Conservation (phyloP, 140 eudicot species). For the Senecio squalidus region DNA sequence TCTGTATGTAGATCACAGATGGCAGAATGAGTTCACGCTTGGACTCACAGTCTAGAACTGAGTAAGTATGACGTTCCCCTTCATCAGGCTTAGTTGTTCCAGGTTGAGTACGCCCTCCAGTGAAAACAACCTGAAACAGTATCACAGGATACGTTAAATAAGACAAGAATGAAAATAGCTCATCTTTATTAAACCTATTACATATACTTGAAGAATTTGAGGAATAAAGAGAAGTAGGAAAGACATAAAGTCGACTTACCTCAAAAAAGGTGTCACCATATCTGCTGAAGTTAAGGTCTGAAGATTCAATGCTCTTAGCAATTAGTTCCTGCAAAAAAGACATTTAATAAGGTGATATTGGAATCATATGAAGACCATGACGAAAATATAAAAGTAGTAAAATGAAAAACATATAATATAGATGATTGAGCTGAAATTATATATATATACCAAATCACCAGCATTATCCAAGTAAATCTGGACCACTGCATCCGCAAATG, state of each 20-base stretch:
- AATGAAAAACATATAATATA: neutral
- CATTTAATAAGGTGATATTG: neutral
- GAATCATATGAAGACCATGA: neutral
- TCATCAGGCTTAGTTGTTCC: constrained; percentile 96
- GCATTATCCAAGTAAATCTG: constrained; percentile 99
- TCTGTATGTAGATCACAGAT: constrained; percentile 88
- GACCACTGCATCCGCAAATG: constrained; percentile 99
- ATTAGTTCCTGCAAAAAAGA: constrained; percentile 71
- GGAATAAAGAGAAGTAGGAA: no score
- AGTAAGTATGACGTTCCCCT: constrained; percentile 89
- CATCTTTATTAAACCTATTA: no score
- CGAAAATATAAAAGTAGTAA: neutral
- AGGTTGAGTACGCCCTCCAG: constrained; percentile 97
- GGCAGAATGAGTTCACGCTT: constrained; percentile 82
- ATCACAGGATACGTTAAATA: neutral
- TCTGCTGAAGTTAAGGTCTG: constrained; percentile 94
- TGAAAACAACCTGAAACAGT: constrained; percentile 69
- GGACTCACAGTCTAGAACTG: constrained; percentile 76
- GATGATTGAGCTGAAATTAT: neutral
- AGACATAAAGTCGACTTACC: constrained; percentile 29
- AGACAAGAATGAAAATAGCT: neutral
- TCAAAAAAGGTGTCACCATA: constrained; percentile 99
- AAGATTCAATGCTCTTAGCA: constrained; percentile 89
- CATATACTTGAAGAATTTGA: no score
- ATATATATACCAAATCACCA: constrained; percentile 97